Evolutionary conservation across 2,329 filamentous ascomycete genomes (phyloP).

Genomic region (Trichoderma brevicompactum): DNA sequence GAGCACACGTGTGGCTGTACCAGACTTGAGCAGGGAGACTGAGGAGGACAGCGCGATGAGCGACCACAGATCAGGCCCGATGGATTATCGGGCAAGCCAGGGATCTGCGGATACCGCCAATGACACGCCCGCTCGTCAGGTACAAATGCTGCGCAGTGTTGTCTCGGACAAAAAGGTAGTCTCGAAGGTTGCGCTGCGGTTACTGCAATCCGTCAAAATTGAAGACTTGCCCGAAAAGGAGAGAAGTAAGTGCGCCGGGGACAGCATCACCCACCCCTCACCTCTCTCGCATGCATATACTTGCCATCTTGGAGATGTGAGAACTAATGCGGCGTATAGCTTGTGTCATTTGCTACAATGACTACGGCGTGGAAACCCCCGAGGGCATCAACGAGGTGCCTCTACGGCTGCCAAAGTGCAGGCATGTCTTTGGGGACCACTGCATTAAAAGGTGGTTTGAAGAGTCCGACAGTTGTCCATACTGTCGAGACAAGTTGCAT

Average conservation of each 20-base stretch:
- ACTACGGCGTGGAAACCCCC: slow-evolving; percentile 60
- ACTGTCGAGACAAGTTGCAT: slow-evolving; percentile 65
- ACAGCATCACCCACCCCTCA: background rate
- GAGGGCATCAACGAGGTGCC: slow-evolving; percentile 63
- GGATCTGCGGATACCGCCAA: slow-evolving; percentile 34
- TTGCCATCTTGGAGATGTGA: background rate
- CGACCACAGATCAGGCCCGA: background rate
- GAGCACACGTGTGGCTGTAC: slow-evolving; percentile 33
- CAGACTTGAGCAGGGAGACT: slow-evolving; percentile 35
- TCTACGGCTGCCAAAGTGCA: slow-evolving; percentile 63
- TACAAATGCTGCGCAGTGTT: slow-evolving; percentile 54
- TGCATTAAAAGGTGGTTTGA: slow-evolving; percentile 70
- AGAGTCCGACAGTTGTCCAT: slow-evolving; percentile 65
- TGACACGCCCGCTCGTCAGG: slow-evolving; percentile 45
- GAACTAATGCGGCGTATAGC: slow-evolving; percentile 44
- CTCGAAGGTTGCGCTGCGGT: slow-evolving; percentile 51
- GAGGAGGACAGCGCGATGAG: slow-evolving; percentile 30
- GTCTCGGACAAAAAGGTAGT: slow-evolving; percentile 52
- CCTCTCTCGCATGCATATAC: background rate
- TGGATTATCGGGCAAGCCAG: slow-evolving; percentile 14
- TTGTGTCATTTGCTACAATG: slow-evolving; percentile 68
- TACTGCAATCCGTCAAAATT: slow-evolving; percentile 53
- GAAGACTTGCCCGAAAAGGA: slow-evolving; percentile 52
- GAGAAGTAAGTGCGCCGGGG: slow-evolving; percentile 47
- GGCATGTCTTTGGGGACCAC: slow-evolving; percentile 66